Conservation (phyloP, 208 protist species). For the Leishmania gerbilli region DNA sequence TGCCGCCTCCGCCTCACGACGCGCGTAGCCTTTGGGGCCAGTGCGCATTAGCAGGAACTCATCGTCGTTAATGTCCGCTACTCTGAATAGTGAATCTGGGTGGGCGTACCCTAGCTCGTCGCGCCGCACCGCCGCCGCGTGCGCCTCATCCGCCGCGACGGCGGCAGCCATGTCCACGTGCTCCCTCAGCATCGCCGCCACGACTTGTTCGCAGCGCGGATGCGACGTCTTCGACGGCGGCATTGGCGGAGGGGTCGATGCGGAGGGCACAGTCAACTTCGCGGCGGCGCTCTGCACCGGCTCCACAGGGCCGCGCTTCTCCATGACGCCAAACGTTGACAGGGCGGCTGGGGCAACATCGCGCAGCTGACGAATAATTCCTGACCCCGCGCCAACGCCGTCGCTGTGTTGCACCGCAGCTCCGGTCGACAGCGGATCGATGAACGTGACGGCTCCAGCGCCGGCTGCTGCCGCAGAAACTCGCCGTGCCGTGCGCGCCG, state of each 20-base stretch:
- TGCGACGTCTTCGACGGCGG: neutral
- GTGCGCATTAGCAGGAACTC: conserved; percentile 55
- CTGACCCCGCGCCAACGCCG: neutral
- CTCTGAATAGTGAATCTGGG: conserved; percentile 45
- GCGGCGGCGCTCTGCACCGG: neutral
- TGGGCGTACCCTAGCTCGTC: conserved; percentile 50
- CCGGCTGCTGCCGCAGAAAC: neutral
- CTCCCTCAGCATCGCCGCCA: neutral
- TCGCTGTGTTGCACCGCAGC: neutral
- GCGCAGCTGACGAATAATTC: conserved; percentile 7
- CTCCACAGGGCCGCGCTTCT: too few species aligned
- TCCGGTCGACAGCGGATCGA: neutral
- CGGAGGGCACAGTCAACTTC: neutral
- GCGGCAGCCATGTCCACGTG: neutral
- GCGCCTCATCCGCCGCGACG: neutral
- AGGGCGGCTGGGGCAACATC: conserved; percentile 6
- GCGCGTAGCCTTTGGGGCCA: conserved; percentile 30
- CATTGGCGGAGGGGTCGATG: neutral
- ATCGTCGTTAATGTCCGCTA: conserved; percentile 86
- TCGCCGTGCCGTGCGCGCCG: neutral
- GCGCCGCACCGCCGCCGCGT: conserved; percentile 8
- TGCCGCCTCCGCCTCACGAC: conserved; percentile 13
- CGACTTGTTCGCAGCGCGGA: neutral
- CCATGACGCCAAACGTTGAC: neutral
- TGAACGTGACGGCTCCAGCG: neutral